Evolutionary conservation across 176 grass and related monocot genomes (phyloP), one percentile per base, ranked within the genome.

Genomic region (Pontederia paniculata): DNA sequence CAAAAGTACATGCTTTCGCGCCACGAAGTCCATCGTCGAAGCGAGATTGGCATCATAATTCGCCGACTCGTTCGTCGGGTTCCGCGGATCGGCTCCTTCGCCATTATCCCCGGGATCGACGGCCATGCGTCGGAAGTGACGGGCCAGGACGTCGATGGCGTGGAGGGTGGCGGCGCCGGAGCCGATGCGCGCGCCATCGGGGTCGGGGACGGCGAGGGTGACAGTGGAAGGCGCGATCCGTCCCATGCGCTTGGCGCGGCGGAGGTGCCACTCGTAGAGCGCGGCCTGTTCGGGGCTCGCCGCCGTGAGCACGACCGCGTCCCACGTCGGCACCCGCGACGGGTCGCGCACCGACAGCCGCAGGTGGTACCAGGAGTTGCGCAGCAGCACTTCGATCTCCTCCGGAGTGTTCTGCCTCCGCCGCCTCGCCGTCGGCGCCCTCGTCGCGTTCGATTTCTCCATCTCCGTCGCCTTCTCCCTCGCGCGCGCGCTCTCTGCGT

Each of bases 161-260:
- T 96, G 82, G 74, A 96, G 80, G 4, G 90, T 96, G 68, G 90
- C 90, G 25, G 85, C 90, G 55, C 90, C 90, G 7, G 90, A 96
- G 47, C 90, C 90, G 74, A 96, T 96, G 59, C 90, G 90, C 3
- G 85, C 79, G 63, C 49, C 85, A 16, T 89, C 90, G 17, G 90
- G 85, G 46, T 89, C 90, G 15, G 90, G 85, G 44, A 96, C 82
- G 37, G 85, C 79, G 68, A 96, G 71, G 63, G 77, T 65, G 71
- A 66, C 48, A 23, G 85, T 89, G 68, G 74, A 86, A 52, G 76
- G 16, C 9, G 91, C 60, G 74, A 89, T 86, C 54, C 77, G 90
- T 31, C 79, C 82, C 41, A 86, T 70, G 50, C 74, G 69, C 21
- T 71, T 70, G 23, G 85, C 85, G 23, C 71, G 79, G 9, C 57